Evolutionary conservation across 305 asterid species (phyloP).

Genomic region (Nicotiana rustica): DNA sequence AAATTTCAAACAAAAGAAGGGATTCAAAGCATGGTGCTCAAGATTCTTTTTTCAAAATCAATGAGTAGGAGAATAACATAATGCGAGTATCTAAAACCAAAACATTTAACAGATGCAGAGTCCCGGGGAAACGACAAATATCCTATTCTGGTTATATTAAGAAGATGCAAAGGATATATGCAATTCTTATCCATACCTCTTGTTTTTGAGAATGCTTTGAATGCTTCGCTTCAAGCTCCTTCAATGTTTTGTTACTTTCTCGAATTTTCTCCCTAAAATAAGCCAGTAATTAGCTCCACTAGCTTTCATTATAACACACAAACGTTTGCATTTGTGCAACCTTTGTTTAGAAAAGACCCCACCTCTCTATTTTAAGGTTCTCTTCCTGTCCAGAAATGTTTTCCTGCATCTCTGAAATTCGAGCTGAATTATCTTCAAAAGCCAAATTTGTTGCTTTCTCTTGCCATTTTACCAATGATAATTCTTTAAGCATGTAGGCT

Average conservation of each 20-base stretch:
- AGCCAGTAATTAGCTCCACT: conserved; percentile 32
- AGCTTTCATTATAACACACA: background rate
- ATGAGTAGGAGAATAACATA: background rate
- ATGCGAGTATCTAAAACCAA: background rate
- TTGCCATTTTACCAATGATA: conserved; percentile 89
- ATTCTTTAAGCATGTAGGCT: conserved; percentile 93
- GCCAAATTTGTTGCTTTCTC: conserved; percentile 87
- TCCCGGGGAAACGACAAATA: background rate
- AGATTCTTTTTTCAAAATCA: background rate
- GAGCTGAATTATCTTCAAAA: conserved; percentile 70
- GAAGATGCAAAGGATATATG: background rate
- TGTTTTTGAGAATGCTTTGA: conserved; percentile 72
- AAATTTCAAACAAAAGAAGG: conserved; percentile 16
- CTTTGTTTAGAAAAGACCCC: conserved; percentile 19
- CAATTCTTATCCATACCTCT: conserved; percentile 61
- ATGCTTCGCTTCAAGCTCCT: conserved; percentile 84
- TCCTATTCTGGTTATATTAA: background rate
- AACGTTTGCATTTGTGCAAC: background rate
- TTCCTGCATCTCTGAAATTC: conserved; percentile 63
- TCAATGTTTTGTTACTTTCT: conserved; percentile 53
- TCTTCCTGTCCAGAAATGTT: conserved; percentile 70
- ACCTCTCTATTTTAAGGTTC: conserved; percentile 81
- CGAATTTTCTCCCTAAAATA: conserved; percentile 69
- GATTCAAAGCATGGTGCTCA: background rate
- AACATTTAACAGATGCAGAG: background rate